phyloP scores from a whole-genome alignment of 352 stramenopile genomes.

The Phytophthora sansomeana region DNA sequence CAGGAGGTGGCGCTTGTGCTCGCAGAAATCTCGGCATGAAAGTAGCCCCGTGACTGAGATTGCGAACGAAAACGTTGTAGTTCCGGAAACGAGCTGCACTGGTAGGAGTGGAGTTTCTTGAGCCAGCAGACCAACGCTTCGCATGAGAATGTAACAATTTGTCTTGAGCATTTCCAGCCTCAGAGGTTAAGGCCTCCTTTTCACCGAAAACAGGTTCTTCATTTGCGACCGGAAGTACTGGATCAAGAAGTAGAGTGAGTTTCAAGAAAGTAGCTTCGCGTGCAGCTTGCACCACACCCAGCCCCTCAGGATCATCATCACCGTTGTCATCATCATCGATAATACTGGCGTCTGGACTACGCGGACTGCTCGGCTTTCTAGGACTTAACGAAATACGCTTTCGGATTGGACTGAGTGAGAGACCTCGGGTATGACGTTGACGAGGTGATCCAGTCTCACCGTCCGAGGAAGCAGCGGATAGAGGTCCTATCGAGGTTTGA shows the following conservation, averaged over 20 bases:
- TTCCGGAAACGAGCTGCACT: slow-evolving; percentile 42
- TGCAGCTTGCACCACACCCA: slow-evolving; percentile 47
- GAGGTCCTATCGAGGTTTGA: slow-evolving; percentile 11
- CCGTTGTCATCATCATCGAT: slow-evolving; percentile 36
- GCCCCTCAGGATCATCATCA: slow-evolving; percentile 41
- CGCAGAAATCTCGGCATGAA: slow-evolving; percentile 80
- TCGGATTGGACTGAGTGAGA: slow-evolving; percentile 12
- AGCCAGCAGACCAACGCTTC: slow-evolving; percentile 30
- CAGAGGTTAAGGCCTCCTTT: slow-evolving; percentile 30
- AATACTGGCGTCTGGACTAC: slow-evolving; percentile 17
- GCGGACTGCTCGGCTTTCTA: slow-evolving; percentile 10
- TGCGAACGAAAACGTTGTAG: slow-evolving; percentile 81
- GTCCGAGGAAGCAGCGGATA: slow-evolving; percentile 20
- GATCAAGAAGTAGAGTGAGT: slow-evolving; percentile 90
- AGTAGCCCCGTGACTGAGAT: slow-evolving; percentile 67
- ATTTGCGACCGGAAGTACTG: slow-evolving; percentile 58
- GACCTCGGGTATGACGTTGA: slow-evolving; percentile 18
- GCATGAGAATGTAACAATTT: slow-evolving; percentile 32
- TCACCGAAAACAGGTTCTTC: slow-evolving; percentile 14
- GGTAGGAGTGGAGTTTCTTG: slow-evolving; percentile 24
- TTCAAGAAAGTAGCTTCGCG: slow-evolving; percentile 84
- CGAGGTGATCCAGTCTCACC: slow-evolving; percentile 24
- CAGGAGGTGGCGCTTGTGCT: slow-evolving; percentile 73
- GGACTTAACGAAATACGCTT: slow-evolving; percentile 17
- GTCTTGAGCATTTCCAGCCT: slow-evolving; percentile 28